Base-by-base conservation (phyloP, 108 stramenopile genomes). In the Cyclotella atomus region DNA sequence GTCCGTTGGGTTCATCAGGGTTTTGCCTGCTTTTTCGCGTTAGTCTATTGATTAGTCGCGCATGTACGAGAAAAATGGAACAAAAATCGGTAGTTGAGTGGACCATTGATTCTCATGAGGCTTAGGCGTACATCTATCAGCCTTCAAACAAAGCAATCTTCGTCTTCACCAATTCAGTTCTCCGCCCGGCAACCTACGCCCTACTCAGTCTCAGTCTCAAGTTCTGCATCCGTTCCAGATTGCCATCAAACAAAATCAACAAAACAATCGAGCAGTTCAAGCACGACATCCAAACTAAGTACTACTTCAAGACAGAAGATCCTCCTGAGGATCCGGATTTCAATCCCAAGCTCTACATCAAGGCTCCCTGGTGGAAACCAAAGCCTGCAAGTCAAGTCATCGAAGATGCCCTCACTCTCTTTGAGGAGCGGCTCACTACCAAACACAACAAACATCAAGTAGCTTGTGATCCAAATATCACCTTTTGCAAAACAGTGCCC, bases 341-440 rank as follows among this genome's bases (percentile, higher is more conserved):
- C 49, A 50, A 50, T 50, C 49, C 14, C 19, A 50, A 50, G n/a
- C 49, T 50, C 49, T 50, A 50, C 49, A 9, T 50, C 49, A 50
- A 50, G 49, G n/a, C 8, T 20, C 49, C 49, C 49, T 4, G 4
- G n/a, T 50, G 49, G 49, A n/a, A 19, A 4, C n/a, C 49, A 8
- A 8, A 8, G 4, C 14, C 49, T 10, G 41, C 41, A 41, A 41
- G 12, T 12, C n/a, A n/a, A n/a, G n/a, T n/a, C n/a, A n/a, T n/a
- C n/a, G n/a, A n/a, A n/a, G n/a, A n/a, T n/a, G n/a, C n/a, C n/a
- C n/a, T n/a, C n/a, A n/a, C n/a, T n/a, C n/a, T n/a, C n/a, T n/a
- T n/a, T n/a, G n/a, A n/a, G n/a, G n/a, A n/a, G n/a, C n/a, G n/a
- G n/a, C n/a, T n/a, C n/a, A n/a, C n/a, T n/a, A n/a, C n/a, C n/a